Conservation (phyloP, 106 monocot species). For the Hemerocallis citrina region DNA sequence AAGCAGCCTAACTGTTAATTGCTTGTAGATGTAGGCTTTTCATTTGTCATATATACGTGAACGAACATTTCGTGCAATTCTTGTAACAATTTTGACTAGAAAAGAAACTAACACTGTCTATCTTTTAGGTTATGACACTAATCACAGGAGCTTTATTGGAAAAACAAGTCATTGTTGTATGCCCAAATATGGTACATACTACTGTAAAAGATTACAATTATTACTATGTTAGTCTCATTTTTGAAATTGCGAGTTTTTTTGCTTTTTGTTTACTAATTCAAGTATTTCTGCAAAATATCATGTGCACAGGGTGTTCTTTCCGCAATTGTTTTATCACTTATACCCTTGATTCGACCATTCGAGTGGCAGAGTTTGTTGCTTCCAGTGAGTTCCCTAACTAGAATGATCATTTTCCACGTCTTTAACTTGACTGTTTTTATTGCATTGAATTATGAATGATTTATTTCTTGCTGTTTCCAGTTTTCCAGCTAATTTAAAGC, state of each 20-base stretch:
- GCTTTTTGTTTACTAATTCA: slow-evolving; percentile 6
- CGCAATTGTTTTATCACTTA: slow-evolving; percentile 67
- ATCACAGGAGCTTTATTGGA: slow-evolving; percentile 80
- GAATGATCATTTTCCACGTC: too few species aligned
- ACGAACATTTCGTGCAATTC: not conserved
- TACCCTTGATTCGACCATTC: slow-evolving; percentile 93
- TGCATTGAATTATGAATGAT: too few species aligned
- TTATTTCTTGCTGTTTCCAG: too few species aligned
- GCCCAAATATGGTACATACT: slow-evolving; percentile 73
- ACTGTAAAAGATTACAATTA: not conserved
- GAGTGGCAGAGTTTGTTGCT: slow-evolving; percentile 96
- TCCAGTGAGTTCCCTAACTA: slow-evolving; percentile 52
- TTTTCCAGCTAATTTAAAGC: too few species aligned
- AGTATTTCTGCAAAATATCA: slow-evolving; percentile 2
- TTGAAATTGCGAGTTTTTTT: not conserved
- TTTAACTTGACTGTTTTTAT: too few species aligned
- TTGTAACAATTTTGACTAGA: not conserved
- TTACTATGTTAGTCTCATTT: not conserved
- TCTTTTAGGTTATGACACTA: slow-evolving; percentile 74
- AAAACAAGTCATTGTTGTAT: slow-evolving; percentile 78
- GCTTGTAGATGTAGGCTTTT: not conserved
- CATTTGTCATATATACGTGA: not conserved
- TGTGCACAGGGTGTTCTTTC: slow-evolving; percentile 71
- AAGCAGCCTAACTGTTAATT: not conserved
- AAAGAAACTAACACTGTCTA: not conserved